phyloP scores from a whole-genome alignment of 805 yeast species.

The Lipomyces spencermartinsiae region DNA sequence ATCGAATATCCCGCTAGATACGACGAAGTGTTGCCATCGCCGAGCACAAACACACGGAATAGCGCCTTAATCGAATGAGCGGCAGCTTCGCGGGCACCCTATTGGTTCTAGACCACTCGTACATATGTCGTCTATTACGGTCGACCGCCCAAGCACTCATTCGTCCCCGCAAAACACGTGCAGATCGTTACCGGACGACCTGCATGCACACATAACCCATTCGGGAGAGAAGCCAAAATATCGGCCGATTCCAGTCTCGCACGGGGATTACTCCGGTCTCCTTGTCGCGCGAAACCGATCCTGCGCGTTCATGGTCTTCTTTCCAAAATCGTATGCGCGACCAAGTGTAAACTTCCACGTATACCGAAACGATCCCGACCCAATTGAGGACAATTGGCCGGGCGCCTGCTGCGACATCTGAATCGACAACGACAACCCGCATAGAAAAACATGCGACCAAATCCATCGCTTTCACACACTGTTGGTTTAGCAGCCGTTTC shows the following conservation, averaged over 20 bases:
- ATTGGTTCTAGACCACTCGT: constrained; percentile 57
- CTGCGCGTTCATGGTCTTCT: constrained; percentile 31
- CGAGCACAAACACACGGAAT: constrained; percentile 22
- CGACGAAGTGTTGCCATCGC: constrained; percentile 19
- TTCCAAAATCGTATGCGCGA: constrained; percentile 75
- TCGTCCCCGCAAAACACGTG: constrained; percentile 83
- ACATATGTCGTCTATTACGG: constrained; percentile 58
- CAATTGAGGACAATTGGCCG: constrained; percentile 60
- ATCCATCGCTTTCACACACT: constrained; percentile 54
- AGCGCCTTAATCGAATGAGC: constrained; percentile 54
- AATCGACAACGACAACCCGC: constrained; percentile 71
- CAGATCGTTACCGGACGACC: constrained; percentile 76
- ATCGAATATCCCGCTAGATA: constrained; percentile 34
- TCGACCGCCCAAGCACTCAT: constrained; percentile 72
- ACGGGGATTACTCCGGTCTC: background rate
- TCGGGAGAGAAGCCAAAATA: constrained; percentile 16
- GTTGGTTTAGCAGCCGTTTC: constrained; percentile 62
- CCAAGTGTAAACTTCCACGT: constrained; percentile 76
- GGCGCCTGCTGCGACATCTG: constrained; percentile 76
- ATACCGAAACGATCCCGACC: constrained; percentile 49
- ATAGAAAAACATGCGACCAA: constrained; percentile 69
- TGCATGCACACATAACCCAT: constrained; percentile 50
- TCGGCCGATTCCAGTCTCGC: constrained; percentile 8
- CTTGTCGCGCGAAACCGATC: background rate
- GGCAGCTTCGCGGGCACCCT: constrained; percentile 57